phyloP scores from a whole-genome alignment of 148 eudicot species.

The Silene latifolia region DNA sequence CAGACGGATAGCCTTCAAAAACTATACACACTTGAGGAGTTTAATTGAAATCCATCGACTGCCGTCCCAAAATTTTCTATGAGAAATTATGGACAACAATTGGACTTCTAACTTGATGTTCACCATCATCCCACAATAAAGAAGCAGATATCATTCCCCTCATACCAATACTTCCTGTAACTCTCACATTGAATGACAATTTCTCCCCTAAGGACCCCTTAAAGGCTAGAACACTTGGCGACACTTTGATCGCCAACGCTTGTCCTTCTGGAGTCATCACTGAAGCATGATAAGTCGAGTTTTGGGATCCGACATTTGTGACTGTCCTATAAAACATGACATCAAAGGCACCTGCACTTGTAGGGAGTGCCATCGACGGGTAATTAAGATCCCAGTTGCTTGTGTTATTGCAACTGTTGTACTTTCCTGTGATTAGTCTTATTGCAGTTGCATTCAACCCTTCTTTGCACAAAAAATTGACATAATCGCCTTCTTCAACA shows the following conservation, averaged over 20 bases:
- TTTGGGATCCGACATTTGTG: conserved; percentile 35
- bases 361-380: conserved; percentile 30
- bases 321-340: conserved; percentile 29
- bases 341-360: conserved; percentile 19
- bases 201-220: conserved; percentile 23
- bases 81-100: conserved; percentile 36
- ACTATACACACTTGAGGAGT: too few species aligned
- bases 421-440: conserved; percentile 22
- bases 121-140: conserved; percentile 45
- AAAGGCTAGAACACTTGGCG: conserved; percentile 29
- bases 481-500: conserved; percentile 22
- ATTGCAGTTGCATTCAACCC: conserved; percentile 17
- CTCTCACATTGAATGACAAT: conserved; percentile 23
- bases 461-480: conserved; percentile 33
- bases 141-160: conserved; percentile 31
- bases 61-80: background rate
- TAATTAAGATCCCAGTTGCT: conserved; percentile 32
- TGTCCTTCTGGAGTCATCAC: conserved; percentile 6
- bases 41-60: too few species aligned
- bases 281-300: conserved; percentile 20
- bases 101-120: conserved; percentile 47
- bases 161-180: conserved; percentile 22
- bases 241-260: conserved; percentile 18
- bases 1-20: too few species aligned
- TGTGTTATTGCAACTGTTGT: background rate